Conservation (phyloP, 2,329 filamentous ascomycete species). For the Botrytis fragariae region DNA sequence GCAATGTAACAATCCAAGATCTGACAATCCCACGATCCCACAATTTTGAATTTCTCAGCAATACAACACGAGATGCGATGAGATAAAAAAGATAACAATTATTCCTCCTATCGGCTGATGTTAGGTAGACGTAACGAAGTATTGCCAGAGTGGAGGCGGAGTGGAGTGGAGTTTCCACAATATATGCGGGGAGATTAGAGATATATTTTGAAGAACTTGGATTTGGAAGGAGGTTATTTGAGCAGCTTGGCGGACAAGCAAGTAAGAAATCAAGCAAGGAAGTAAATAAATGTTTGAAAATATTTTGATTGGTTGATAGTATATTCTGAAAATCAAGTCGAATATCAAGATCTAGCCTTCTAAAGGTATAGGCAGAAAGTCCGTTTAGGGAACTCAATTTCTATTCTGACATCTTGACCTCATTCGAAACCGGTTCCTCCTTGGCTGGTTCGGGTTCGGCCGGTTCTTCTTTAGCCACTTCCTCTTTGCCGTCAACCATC, state of each 20-base stretch:
- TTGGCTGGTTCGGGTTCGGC: background rate
- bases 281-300: background rate
- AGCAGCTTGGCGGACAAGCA: background rate
- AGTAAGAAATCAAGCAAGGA: background rate
- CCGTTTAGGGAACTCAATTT: background rate
- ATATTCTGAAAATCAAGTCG: background rate
- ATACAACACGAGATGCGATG: background rate
- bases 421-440: background rate
- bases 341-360: background rate
- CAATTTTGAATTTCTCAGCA: background rate
- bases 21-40: background rate
- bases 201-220: background rate
- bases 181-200: background rate
- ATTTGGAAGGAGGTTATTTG: background rate
- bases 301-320: constrained; percentile 6
- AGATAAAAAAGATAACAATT: background rate
- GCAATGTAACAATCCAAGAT: background rate
- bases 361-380: background rate
- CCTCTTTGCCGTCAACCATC: constrained; percentile 6
- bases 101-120: constrained; percentile 1
- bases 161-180: background rate
- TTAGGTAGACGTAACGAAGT: background rate
- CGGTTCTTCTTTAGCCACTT: background rate
- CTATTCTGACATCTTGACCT: background rate
- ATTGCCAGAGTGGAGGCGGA: background rate